Percentiles rank a stretch among this genome's conserved stretches.
Evolutionary conservation across 768 basidiomycete genomes (phyloP).

Genomic region (Lactifluus pinguis): DNA sequence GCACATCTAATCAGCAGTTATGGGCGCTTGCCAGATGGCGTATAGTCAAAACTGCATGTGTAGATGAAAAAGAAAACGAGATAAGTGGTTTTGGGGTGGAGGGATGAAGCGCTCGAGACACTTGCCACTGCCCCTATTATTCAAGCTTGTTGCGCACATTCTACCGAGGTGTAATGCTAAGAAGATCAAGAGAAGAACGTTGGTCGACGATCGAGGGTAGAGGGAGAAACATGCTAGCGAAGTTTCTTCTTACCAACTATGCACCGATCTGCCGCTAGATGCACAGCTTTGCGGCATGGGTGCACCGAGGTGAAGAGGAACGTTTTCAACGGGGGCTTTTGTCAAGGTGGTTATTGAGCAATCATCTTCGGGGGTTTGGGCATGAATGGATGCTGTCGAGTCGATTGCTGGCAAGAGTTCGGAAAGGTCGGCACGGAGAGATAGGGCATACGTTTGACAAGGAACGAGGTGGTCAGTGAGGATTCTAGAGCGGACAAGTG

Average conservation of each 20-base stretch:
- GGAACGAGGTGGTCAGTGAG: neutral
- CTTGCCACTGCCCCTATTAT: neutral
- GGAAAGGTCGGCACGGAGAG: constrained; percentile 9
- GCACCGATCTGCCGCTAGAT: neutral
- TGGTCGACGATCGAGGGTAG: neutral
- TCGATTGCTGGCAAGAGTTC: neutral
- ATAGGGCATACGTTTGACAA: neutral
- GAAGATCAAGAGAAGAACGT: neutral
- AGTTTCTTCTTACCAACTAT: neutral
- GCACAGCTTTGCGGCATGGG: neutral
- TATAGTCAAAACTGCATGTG: constrained; percentile 1
- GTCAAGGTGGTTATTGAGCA: neutral
- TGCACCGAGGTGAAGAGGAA: neutral
- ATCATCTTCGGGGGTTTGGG: neutral
- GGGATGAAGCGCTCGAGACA: neutral
- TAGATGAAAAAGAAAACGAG: neutral
- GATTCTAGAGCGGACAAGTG: constrained; percentile 1
- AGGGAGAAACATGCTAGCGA: neutral
- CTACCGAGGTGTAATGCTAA: neutral
- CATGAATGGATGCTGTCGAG: neutral
- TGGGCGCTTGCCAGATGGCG: constrained; percentile 1
- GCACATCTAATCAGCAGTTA: neutral
- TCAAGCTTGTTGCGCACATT: neutral
- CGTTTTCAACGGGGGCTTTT: neutral
- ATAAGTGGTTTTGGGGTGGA: neutral